Base-by-base conservation (phyloP, 164 flowering plant genomes). In the Hamamelis virginiana region DNA sequence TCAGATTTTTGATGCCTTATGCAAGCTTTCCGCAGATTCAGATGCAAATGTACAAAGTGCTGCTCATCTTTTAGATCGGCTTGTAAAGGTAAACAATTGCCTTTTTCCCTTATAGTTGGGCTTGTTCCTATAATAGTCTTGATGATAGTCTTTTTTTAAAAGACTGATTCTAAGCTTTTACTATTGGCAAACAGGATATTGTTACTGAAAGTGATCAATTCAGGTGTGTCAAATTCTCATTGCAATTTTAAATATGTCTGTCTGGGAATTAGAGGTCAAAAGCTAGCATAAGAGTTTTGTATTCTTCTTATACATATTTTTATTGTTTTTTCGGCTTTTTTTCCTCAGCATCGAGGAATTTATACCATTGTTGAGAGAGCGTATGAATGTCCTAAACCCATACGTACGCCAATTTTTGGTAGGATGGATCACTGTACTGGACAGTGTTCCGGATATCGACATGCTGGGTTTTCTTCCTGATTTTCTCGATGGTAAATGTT, bases 391-490 rank as follows among this genome's bases (percentile, higher is more conserved):
- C 71, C 72, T 91, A 21, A 93, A 88, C 73, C 95, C 98, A 53
- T 89, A 81, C 80, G 98, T 92, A 45, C 97, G 99, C 56, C 98
- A 95, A 70, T 95, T 95, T 84, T 83, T 95, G 83, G 97, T 95
- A 28, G 99, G 99, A 78, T 95, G 99, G 99, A 92, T 95, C 67
- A 95, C 99, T 65, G 99, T 95, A 13, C 74, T 95, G 77, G 99
- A 95, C 75, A 91, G 99, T 80, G 97, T 92, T 76, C 99, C 99
- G 25, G 97, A 92, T 69, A 92, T 95, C 65, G 99, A 95, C 73
- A 92, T 95, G 99, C 85, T 95, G 77, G 99, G 99, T 65, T 95
- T 95, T 73, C 99, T 95, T 79, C 99, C 99, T 57, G 98, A 95
- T 86, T 95, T 95, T 83, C 98, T 95, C 71, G 99, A 96, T 87